phyloP scores from a whole-genome alignment of 768 basidiomycete species.

The Piloderma croceum region DNA sequence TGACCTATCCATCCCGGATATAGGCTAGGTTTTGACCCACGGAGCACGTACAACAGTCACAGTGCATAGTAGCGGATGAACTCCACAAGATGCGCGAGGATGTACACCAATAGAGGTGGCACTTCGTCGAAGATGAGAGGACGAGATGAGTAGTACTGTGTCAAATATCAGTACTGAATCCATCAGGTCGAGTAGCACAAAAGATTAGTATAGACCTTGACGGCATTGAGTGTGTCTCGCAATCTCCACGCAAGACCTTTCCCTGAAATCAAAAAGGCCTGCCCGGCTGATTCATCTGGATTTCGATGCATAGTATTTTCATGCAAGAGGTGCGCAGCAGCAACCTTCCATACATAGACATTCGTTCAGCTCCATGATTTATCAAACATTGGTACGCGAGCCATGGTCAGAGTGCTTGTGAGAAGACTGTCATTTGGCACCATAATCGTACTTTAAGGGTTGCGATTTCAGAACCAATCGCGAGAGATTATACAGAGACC shows the following conservation, averaged over 20 bases:
- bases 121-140: conserved; percentile 23
- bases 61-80: conserved; percentile 27
- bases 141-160: conserved; percentile 26
- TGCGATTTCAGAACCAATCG: no score
- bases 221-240: conserved; percentile 21
- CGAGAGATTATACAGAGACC: conserved; percentile 8
- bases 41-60: conserved; percentile 14
- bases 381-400: conserved; percentile 28
- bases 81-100: conserved; percentile 29
- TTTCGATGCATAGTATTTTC: conserved; percentile 25
- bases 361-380: conserved; percentile 23
- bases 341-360: conserved; percentile 32
- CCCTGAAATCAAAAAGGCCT: conserved; percentile 31
- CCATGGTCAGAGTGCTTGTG: conserved; percentile 27
- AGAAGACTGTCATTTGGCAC: conserved; percentile 30
- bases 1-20: conserved; percentile 28
- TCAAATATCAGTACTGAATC: no score
- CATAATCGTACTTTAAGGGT: conserved; percentile 27
- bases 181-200: neutral
- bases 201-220: conserved; percentile 26
- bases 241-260: conserved; percentile 28
- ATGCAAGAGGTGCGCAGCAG: conserved; percentile 28
- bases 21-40: conserved; percentile 16
- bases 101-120: conserved; percentile 24
- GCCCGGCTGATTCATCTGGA: conserved; percentile 21